Evolutionary conservation across 805 yeast species (phyloP).

Genomic region (Wickerhamia fluorescens): DNA sequence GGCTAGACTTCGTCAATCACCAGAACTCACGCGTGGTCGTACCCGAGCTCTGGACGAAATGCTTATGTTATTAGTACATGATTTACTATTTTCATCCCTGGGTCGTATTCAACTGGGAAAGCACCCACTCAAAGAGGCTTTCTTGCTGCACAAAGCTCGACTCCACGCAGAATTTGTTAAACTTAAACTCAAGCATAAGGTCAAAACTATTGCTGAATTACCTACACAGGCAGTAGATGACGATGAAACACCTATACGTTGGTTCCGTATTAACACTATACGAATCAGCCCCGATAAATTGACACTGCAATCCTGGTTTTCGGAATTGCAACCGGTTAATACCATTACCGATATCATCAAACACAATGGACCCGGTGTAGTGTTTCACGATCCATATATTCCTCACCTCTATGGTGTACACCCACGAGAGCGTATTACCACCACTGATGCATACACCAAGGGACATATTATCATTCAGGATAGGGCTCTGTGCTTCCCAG

Average conservation of each 20-base stretch:
- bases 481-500: slow-evolving; percentile 96
- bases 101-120: slow-evolving; percentile 88
- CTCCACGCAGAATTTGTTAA: slow-evolving; percentile 76
- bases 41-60: slow-evolving; percentile 48
- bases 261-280: slow-evolving; percentile 72
- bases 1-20: slow-evolving; percentile 47
- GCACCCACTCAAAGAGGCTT: slow-evolving; percentile 75
- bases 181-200: slow-evolving; percentile 66
- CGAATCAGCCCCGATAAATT: slow-evolving; percentile 37
- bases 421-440: slow-evolving; percentile 64
- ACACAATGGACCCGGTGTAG: slow-evolving; percentile 40
- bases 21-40: slow-evolving; percentile 31
- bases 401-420: slow-evolving; percentile 77
- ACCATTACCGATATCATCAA: slow-evolving; percentile 33
- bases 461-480: slow-evolving; percentile 91
- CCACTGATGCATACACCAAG: slow-evolving; percentile 57
- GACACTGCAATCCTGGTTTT: slow-evolving; percentile 29
- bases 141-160: slow-evolving; percentile 73
- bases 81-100: slow-evolving; percentile 62
- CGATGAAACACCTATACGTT: slow-evolving; percentile 67
- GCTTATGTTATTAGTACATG: slow-evolving; percentile 69
- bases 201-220: slow-evolving; percentile 44
- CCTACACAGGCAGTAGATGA: slow-evolving; percentile 39
- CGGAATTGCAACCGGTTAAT: slow-evolving; percentile 40
- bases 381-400: slow-evolving; percentile 67